Evolutionary conservation across 1,139 yeast species (phyloP), one percentile per base, ranked within the genome.

Genomic region (Saccharomyces hybrid): DNA sequence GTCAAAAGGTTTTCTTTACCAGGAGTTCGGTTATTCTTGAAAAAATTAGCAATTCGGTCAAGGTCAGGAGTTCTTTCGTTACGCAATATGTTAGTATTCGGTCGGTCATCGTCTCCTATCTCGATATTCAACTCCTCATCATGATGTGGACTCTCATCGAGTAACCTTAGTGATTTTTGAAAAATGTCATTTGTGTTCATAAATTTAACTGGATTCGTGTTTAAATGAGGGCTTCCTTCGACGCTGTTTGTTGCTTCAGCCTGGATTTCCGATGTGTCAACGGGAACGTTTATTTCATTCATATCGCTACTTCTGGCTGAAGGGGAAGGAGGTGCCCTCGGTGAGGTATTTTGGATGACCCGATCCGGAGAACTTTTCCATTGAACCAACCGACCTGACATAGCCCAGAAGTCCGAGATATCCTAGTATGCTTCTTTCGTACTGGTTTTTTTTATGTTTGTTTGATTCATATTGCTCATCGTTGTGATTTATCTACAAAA

Each of bases 1-100:
- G 49, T 42, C 11, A 62, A 46, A 7, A 60, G 44, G 21, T 52
- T 58, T 27, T 53, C 56, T 24, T 55, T 58, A 4, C 55, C 54
- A 9, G 63, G 59, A 1, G 64, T 56, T 28, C 53, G 58, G 24
- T 57, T 56, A 5, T 49, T 54, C 47, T 58, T 61, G 50, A 66
- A 58, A 48, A 63, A 65, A 19, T 60, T 60, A 2, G 64, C 60
- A 28, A 67, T 60, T 47, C 62, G 60, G n/a, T 64, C 62, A 2
- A 66, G 51, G 52, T 65, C 65, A 1, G 69, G 71, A 7, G 71
- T 65, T 34, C 64, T 59, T 38, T 53, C 58, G 52, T 63, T 64
- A 19, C 49, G 49, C 46, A 50, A 42, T 28, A 52, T 27, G n/a
- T 38, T 34, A 3, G 19, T 24, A 47, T 50, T 48, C 11, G 34